These are phyloP conservation scores for Phyllostachys edulis DNA, from an alignment of 176 grass and related monocot species.

Conservation along the genomic window DNA sequence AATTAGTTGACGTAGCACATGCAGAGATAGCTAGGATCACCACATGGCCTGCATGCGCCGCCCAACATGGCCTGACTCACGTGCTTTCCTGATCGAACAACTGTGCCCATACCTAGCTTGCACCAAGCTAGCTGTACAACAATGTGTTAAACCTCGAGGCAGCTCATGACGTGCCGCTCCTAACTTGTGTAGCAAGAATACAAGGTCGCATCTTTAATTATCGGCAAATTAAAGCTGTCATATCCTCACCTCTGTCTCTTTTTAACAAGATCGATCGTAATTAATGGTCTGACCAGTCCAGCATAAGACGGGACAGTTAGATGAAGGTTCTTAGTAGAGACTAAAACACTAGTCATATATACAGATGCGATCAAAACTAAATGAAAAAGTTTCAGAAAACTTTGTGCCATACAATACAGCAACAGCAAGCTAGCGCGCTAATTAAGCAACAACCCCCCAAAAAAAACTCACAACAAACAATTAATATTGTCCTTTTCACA, in stretches of 20 bases:
- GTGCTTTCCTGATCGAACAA: conserved; percentile 3
- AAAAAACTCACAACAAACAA: neutral
- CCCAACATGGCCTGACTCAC: conserved; percentile 33
- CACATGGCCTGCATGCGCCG: conserved; percentile 35
- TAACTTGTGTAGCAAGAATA: conserved; percentile 41
- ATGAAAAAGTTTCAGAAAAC: neutral
- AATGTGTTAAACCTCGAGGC: neutral
- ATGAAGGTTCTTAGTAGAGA: neutral
- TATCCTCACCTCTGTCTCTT: neutral
- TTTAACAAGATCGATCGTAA: too few relatives aligned
- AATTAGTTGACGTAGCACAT: conserved; percentile 9
- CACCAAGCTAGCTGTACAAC: conserved; percentile 28
- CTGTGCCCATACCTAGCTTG: conserved; percentile 29
- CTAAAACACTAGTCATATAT: neutral
- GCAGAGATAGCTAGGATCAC: neutral
- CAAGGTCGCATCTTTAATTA: neutral
- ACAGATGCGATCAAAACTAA: neutral
- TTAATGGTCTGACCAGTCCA: neutral
- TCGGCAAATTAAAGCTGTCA: neutral
- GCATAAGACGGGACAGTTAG: neutral
- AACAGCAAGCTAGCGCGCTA: neutral
- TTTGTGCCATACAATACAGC: neutral
- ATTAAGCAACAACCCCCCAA: neutral
- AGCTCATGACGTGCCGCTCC: neutral
- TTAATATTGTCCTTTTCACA: neutral